Evolutionary conservation across 176 grass and related monocot species (phyloP), one percentile per base, ranked within the genome.

Genomic region (Ensete glaucum): DNA sequence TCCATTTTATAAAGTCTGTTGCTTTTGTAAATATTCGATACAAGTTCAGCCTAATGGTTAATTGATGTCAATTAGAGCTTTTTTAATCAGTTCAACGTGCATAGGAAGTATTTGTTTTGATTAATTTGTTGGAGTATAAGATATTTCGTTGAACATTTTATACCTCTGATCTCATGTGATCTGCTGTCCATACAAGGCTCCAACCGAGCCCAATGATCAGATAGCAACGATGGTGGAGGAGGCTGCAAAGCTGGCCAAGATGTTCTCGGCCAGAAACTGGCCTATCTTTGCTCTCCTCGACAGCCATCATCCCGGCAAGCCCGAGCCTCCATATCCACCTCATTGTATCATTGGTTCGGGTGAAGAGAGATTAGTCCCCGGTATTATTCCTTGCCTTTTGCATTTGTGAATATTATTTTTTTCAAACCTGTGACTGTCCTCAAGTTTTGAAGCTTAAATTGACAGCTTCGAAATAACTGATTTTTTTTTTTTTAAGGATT

Each of bases 301-400:
- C 79, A 79, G 82, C 7, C 94, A 98, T 69, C 72, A 85, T 69
- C 84, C 86, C 0, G 94, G 91, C 69, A 98, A 93, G 57, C 88
- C 94, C 0, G 94, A 98, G 56, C 82, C 79, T 2, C 94, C 94
- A 4, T 98, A 84, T 63, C 94, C 94, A 9, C 90, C 94, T 56
- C 94, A 98, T 72, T 98, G 94, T 67, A 93, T 98, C 52, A 91
- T 98, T 29, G 90, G 88, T 11, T 70, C 94, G 0, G 94, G 85
- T 8, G 94, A 98, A 84, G 94, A 93, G 70, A 93, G 93, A 50
- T 80, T 98, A 1, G 85, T 98, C 85, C 90, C 94, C 72, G 94
- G 94, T 93, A 56, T 19, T 16, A 63, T 76, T 19, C 22, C 52
- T 34, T 24, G 53, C 72, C 72, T 22, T 20, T 23, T 15, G 11